phyloP scores from a whole-genome alignment of 139 green algal species.

The Chlamydomonas sp. region DNA sequence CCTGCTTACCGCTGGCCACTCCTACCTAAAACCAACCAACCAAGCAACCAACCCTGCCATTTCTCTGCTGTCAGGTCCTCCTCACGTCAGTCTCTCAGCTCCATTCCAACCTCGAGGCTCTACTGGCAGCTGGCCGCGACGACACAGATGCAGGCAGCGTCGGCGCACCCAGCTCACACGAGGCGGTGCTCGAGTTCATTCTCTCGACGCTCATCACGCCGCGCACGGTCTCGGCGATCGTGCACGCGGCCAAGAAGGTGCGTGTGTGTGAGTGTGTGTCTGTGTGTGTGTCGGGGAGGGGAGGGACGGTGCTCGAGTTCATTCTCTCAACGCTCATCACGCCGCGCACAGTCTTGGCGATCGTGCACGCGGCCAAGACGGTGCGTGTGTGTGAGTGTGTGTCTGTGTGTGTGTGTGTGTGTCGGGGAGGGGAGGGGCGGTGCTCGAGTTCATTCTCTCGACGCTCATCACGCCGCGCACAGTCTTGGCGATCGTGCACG shows the following conservation, averaged over 20 bases:
- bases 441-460: constrained; percentile 37
- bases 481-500: constrained; percentile 24
- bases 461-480: constrained; percentile 32
- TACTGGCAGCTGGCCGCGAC: constrained; percentile 23
- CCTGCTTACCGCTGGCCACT: not conserved
- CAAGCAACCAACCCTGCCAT: not conserved
- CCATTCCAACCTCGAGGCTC: not conserved
- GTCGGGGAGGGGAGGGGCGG: constrained; percentile 11
- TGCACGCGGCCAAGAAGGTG: constrained; percentile 37
- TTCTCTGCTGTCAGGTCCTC: not conserved
- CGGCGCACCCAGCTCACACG: constrained; percentile 24
- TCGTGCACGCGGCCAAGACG: constrained; percentile 39
- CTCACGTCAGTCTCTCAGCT: not conserved
- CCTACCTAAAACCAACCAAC: not conserved
- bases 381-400: too few relatives aligned
- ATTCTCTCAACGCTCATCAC: constrained; percentile 41
- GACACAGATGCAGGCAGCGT: constrained; percentile 20
- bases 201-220: constrained; percentile 34
- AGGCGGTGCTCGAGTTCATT: constrained; percentile 39
- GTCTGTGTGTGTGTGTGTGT: too few relatives aligned
- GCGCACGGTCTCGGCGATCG: constrained; percentile 24
- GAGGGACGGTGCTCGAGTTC: constrained; percentile 30
- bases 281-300: too few relatives aligned
- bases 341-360: constrained; percentile 28
- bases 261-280: too few relatives aligned